These are phyloP conservation scores for Serendipita sp. DNA, from an alignment of 768 basidiomycete genomes.

Conservation along the genomic window DNA sequence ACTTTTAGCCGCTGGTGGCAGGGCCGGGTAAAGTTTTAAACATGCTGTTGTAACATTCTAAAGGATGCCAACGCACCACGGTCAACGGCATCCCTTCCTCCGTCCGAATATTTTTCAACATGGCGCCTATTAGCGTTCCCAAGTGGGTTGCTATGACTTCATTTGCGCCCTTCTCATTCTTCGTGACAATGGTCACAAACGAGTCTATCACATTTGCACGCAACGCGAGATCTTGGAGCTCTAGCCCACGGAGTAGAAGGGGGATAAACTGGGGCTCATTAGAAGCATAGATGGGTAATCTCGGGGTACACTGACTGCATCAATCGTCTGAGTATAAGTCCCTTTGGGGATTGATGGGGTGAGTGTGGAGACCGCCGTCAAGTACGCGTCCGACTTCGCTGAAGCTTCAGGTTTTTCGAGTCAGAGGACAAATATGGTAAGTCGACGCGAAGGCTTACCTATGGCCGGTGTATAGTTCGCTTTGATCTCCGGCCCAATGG, in stretches of 20 bases:
- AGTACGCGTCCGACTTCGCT: conserved; percentile 43
- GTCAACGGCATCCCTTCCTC: conserved; percentile 30
- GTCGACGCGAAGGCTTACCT: conserved; percentile 24
- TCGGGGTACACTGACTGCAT: conserved; percentile 21
- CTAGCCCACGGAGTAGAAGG: conserved; percentile 68
- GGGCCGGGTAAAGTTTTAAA: not conserved
- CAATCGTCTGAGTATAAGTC: conserved; percentile 52
- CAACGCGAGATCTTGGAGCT: conserved; percentile 54
- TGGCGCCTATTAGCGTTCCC: conserved; percentile 44
- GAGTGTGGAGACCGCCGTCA: conserved; percentile 70
- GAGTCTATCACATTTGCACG: conserved; percentile 69
- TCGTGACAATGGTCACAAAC: conserved; percentile 51
- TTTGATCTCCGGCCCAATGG: conserved; percentile 59
- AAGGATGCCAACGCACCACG: conserved; percentile 25
- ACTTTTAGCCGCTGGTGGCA: conserved; percentile 51
- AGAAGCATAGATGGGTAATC: conserved; percentile 18
- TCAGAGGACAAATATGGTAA: not conserved
- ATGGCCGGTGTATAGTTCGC: conserved; percentile 38
- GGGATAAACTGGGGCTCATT: conserved; percentile 56
- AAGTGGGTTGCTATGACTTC: conserved; percentile 47
- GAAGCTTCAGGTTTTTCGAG: conserved; percentile 11
- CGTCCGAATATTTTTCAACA: conserved; percentile 48
- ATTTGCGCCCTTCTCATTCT: conserved; percentile 25
- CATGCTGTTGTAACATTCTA: not conserved
- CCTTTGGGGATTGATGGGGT: conserved; percentile 65